Evolutionary conservation across 768 basidiomycete genomes (phyloP), one percentile per base, ranked within the genome.

Genomic region (Serendipita sp.): DNA sequence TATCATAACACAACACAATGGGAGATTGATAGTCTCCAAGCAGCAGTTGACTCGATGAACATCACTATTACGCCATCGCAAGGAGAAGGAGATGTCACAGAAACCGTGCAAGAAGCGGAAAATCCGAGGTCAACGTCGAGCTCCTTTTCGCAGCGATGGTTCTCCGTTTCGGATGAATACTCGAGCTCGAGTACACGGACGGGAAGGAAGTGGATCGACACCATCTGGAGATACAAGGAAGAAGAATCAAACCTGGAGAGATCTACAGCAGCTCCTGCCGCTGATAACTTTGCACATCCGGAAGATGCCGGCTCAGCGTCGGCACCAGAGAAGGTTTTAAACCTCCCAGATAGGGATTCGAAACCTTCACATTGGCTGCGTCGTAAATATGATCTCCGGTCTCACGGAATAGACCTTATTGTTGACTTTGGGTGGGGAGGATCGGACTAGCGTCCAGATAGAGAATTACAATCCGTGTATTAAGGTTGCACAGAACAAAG

Each of bases 1-100:
- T 86, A 88, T 4, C 90, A 84, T 74, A 86, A 91, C 67, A 76
- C 85, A 54, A 81, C 86, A 37, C 78, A 78, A 54, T 92, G 89
- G 89, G 89, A 92, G 71, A 73, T 74, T 67, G 72, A 79, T 65
- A 88, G 86, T 69, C 78, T 91, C 15, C 45, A 45, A 38, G 30
- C 10, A 8, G 56, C 56, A 4, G 34, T 37, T 60, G 56, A 60
- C 24, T 24, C 56, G 4, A 35, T 35, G 16, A 60, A 60, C n/a
- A 28, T 60, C 37, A 60, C 56, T 8, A 7, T 18, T 13, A 5
- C 41, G 13, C 41, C 41, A 41, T 7, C n/a, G 5, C 48, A 71
- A 79, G 63, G 74, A 78, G 66, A 69, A 66, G 53, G 68, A 73
- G 63, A 69, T 70, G 18, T n/a, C n/a, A 32, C 48, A 32, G 18